Conservation (phyloP, 305 asterid species). For the Fraxinus baroniana region DNA sequence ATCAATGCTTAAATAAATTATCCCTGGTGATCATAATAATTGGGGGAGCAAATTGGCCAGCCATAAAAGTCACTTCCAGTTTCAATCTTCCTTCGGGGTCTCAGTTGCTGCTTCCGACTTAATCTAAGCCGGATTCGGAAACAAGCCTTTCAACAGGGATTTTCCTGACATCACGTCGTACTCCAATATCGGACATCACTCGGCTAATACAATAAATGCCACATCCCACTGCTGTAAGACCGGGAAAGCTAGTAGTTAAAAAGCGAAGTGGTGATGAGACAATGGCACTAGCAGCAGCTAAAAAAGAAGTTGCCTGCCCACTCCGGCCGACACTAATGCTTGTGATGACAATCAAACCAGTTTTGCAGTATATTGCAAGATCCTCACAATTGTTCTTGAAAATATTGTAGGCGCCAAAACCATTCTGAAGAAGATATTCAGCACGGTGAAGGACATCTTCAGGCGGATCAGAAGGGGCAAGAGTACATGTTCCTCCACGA, state of each 20-base stretch:
- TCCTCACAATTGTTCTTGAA: conserved; percentile 92
- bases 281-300: conserved; percentile 70
- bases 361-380: conserved; percentile 87
- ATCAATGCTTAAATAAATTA: not conserved
- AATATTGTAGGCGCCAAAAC: conserved; percentile 76
- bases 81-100: conserved; percentile 22
- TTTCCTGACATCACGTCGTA: conserved; percentile 71
- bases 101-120: conserved; percentile 30
- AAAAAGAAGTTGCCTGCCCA: conserved; percentile 72
- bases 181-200: conserved; percentile 67
- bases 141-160: conserved; percentile 83
- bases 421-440: conserved; percentile 64
- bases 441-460: conserved; percentile 71
- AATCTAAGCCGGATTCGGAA: conserved; percentile 20
- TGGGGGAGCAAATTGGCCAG: not conserved
- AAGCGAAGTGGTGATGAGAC: conserved; percentile 73
- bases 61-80: not conserved
- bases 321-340: conserved; percentile 71
- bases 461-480: conserved; percentile 65
- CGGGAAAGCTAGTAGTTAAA: conserved; percentile 61
- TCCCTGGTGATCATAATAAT: not conserved
- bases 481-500: conserved; percentile 90
- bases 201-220: conserved; percentile 71
- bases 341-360: conserved; percentile 70
- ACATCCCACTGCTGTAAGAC: conserved; percentile 59